Conservation (phyloP, 2,329 filamentous ascomycete species). For the Aspergillus melleus region DNA sequence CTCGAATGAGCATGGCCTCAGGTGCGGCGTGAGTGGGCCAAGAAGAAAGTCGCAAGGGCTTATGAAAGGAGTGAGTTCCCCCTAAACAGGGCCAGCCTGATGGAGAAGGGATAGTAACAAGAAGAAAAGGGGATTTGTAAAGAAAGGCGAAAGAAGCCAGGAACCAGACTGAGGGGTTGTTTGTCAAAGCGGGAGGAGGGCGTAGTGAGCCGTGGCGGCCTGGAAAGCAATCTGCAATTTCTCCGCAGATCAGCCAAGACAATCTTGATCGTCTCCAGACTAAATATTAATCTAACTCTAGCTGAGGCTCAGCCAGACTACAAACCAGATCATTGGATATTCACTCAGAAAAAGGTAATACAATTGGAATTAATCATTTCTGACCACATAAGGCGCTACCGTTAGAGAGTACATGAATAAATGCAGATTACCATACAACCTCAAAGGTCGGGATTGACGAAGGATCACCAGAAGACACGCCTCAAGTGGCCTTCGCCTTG, state of each 20-base stretch:
- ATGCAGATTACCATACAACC: background rate
- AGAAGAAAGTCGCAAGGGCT: conserved; percentile 10
- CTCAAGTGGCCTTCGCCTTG: conserved; percentile 25
- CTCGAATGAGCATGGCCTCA: conserved; percentile 12
- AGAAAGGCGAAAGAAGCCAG: conserved; percentile 1
- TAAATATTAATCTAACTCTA: background rate
- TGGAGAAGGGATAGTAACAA: conserved; percentile 4
- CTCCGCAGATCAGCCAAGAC: conserved; percentile 19
- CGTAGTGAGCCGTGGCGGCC: conserved; percentile 5
- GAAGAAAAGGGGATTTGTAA: background rate
- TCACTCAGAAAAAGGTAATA: too few species aligned
- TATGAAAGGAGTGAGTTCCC: conserved; percentile 11
- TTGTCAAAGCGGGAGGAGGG: conserved; percentile 9
- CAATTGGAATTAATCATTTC: background rate
- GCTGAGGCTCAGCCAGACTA: background rate
- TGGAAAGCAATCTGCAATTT: background rate
- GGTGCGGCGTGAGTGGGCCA: conserved; percentile 13
- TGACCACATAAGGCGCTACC: background rate
- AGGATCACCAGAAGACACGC: background rate
- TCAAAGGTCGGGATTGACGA: too few species aligned
- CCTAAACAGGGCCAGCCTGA: conserved; percentile 38
- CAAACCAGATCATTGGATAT: background rate
- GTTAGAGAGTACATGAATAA: background rate
- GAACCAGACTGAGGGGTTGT: conserved; percentile 2
- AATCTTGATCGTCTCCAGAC: conserved; percentile 1